Conservation (phyloP, 352 stramenopile species). For the Peronospora belbahrii region DNA sequence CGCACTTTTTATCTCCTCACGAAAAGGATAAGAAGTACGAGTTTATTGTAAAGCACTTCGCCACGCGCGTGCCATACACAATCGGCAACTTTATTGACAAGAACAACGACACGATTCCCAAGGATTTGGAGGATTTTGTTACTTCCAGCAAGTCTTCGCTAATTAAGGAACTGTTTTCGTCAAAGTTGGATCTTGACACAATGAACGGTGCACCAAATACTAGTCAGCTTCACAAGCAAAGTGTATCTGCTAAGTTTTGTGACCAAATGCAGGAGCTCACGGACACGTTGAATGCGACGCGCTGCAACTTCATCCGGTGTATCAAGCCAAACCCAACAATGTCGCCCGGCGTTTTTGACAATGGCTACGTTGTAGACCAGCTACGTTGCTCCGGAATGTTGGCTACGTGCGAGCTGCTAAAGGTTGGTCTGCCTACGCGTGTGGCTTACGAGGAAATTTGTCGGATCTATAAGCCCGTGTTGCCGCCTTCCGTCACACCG, state of each 20-base stretch:
- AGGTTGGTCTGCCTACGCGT: constrained; percentile 84
- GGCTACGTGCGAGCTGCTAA: constrained; percentile 87
- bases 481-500: constrained; percentile 62
- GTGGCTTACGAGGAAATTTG: constrained; percentile 87
- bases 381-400: constrained; percentile 86
- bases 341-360: constrained; percentile 75
- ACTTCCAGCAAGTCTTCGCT: constrained; percentile 67
- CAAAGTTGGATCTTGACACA: constrained; percentile 43
- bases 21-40: constrained; percentile 88
- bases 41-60: constrained; percentile 96
- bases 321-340: constrained; percentile 89
- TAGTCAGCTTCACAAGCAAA: constrained; percentile 45
- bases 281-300: constrained; percentile 77
- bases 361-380: constrained; percentile 85
- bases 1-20: constrained; percentile 70
- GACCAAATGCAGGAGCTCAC: constrained; percentile 84
- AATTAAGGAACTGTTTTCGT: constrained; percentile 79
- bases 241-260: constrained; percentile 78
- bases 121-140: constrained; percentile 87
- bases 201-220: constrained; percentile 34
- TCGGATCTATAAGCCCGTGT: constrained; percentile 78
- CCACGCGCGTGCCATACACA: constrained; percentile 91
- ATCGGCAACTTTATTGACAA: constrained; percentile 94
- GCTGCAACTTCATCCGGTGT: constrained; percentile 86
- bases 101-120: constrained; percentile 93